Conservation (phyloP, 2,329 filamentous ascomycete species). For the Biscogniauxia mediterranea region DNA sequence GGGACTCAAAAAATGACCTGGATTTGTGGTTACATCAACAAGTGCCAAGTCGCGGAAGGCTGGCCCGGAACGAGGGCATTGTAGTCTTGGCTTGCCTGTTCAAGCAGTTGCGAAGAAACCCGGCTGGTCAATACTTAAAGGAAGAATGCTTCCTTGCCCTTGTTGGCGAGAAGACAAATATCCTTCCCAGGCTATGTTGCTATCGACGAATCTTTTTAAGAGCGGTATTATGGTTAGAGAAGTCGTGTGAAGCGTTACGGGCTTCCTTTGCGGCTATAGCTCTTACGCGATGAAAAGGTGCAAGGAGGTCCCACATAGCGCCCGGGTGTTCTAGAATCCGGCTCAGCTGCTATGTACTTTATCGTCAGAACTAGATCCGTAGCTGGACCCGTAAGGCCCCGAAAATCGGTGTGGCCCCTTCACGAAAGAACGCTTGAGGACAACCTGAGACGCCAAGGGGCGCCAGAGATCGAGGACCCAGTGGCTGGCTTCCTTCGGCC, state of each 20-base stretch:
- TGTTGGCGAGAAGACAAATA: not conserved
- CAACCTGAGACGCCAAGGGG: not conserved
- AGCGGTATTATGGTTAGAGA: not conserved
- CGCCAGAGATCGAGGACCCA: not conserved
- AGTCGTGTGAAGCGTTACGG: not conserved
- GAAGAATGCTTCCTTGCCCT: not conserved
- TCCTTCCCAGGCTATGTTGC: not conserved
- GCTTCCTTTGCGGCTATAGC: not conserved
- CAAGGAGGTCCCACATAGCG: not conserved
- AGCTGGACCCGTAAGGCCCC: not conserved
- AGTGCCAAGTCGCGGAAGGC: constrained; percentile 17
- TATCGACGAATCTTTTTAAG: not conserved
- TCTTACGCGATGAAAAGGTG: not conserved
- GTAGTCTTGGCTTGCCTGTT: constrained; percentile 19
- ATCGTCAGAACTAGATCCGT: not conserved
- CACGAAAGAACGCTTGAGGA: not conserved
- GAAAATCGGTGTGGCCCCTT: not conserved
- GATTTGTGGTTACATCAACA: constrained; percentile 14
- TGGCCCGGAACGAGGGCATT: constrained; percentile 6
- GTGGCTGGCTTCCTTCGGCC: not conserved
- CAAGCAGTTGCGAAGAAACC: constrained; percentile 19
- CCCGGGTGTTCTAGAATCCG: not conserved
- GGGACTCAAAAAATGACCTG: constrained; percentile 11
- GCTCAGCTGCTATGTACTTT: not conserved
- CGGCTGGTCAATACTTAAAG: not conserved